Evolutionary conservation across 169 alveolate species (phyloP).

Genomic region (Plasmodium gaboni): DNA sequence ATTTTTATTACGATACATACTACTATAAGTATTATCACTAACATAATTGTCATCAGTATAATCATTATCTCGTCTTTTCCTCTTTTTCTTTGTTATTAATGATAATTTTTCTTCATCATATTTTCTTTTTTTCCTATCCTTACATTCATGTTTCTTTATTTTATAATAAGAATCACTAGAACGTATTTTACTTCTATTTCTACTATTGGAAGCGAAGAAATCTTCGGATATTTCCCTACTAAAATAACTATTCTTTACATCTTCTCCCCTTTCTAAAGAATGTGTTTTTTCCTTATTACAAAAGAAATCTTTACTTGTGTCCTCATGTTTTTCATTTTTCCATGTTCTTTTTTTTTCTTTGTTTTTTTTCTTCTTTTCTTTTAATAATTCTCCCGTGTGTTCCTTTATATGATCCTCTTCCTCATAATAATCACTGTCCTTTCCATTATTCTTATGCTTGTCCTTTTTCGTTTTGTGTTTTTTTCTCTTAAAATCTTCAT

Average conservation of each 20-base stretch:
- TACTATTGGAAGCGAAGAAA: background rate
- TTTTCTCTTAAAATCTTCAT: conserved; percentile 6
- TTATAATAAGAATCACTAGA: background rate
- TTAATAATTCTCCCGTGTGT: background rate
- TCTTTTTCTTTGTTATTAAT: background rate
- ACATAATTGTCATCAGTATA: background rate
- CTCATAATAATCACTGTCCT: background rate
- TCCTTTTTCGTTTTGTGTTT: conserved; percentile 3
- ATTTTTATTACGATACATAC: conserved; percentile 11
- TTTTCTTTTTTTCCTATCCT: conserved; percentile 2
- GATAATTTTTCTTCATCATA: background rate
- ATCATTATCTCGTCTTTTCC: background rate
- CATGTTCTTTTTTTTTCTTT: conserved; percentile 5
- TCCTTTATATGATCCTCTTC: background rate
- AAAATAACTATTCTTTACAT: background rate
- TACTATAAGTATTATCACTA: background rate
- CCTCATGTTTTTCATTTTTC: conserved; percentile 1
- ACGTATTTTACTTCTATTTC: too few relatives aligned
- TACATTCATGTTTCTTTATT: background rate
- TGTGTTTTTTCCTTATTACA: background rate
- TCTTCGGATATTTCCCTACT: background rate
- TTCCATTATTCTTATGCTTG: background rate
- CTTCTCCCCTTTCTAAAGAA: background rate
- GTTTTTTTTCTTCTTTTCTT: conserved; percentile 23
- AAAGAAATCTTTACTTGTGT: conserved; percentile 1